Conservation (phyloP, 805 yeast species). For the Kuraishia borneana region DNA sequence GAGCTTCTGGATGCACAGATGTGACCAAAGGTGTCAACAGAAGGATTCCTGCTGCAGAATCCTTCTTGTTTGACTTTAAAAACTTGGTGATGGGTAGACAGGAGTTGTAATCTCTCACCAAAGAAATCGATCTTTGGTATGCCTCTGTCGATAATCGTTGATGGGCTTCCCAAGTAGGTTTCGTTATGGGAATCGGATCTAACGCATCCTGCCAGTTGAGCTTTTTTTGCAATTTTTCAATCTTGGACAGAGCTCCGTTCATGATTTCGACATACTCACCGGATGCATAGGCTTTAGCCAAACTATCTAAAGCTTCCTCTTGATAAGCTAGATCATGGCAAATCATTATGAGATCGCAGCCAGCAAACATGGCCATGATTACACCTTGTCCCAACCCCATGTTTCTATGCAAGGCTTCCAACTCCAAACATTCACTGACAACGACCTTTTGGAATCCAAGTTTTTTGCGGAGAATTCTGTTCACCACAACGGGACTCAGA, state of each 20-base stretch:
- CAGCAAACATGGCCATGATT: constrained; percentile 47
- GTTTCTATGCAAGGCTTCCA: constrained; percentile 53
- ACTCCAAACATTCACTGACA: constrained; percentile 48
- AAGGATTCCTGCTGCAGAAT: constrained; percentile 12
- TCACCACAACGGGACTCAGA: constrained; percentile 39
- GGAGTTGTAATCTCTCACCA: constrained; percentile 42
- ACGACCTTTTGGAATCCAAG: constrained; percentile 46
- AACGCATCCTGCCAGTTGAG: constrained; percentile 35
- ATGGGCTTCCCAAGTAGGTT: constrained; percentile 28
- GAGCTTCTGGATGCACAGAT: constrained; percentile 16
- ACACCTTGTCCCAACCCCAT: constrained; percentile 61
- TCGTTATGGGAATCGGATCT: constrained; percentile 16
- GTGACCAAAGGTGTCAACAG: constrained; percentile 23
- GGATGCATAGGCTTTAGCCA: constrained; percentile 18
- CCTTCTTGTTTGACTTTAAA: constrained; percentile 15
- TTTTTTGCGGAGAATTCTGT: constrained; percentile 37
- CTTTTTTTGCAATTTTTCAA: constrained; percentile 29
- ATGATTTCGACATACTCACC: constrained; percentile 30
- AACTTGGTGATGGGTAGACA: constrained; percentile 35
- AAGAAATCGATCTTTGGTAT: constrained; percentile 38
- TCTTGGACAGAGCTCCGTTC: constrained; percentile 26
- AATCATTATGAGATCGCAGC: constrained; percentile 54
- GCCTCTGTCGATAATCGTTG: constrained; percentile 30
- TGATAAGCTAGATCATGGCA: constrained; percentile 46
- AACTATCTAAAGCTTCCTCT: constrained; percentile 39